Percentiles rank a stretch among this genome's conserved stretches.
phyloP scores from a whole-genome alignment of 768 basidiomycete genomes.

The Leccinum obscurum region DNA sequence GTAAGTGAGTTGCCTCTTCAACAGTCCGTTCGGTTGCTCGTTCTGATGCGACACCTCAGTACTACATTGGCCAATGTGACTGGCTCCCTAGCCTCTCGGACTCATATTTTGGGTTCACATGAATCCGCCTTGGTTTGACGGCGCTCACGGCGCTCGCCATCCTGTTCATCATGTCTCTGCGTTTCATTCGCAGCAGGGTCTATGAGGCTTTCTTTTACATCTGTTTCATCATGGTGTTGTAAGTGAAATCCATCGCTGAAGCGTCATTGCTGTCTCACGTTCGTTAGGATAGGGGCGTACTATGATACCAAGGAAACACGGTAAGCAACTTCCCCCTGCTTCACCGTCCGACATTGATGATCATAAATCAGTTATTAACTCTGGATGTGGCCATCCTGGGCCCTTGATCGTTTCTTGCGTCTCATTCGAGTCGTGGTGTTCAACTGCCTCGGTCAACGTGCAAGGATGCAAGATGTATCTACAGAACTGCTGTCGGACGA shows the following conservation, averaged over 20 bases:
- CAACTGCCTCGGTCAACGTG: constrained; percentile 39
- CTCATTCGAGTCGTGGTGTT: constrained; percentile 42
- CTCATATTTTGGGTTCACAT: constrained; percentile 8
- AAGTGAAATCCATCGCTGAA: constrained; percentile 10
- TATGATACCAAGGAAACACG: constrained; percentile 35
- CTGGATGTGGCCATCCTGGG: constrained; percentile 37
- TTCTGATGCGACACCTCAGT: background rate
- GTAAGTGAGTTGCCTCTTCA: constrained; percentile 6
- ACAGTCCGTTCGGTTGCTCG: background rate
- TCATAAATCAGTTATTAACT: constrained; percentile 10
- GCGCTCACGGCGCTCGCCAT: constrained; percentile 43
- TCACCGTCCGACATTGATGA: background rate
- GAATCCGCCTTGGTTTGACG: constrained; percentile 35
- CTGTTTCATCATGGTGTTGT: constrained; percentile 48
- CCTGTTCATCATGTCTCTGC: constrained; percentile 48
- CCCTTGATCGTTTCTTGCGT: constrained; percentile 52
- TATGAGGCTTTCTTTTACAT: constrained; percentile 56
- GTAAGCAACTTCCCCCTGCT: constrained; percentile 13
- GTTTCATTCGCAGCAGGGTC: constrained; percentile 42
- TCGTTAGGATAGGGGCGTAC: constrained; percentile 37
- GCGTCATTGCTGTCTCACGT: constrained; percentile 5
- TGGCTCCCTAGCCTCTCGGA: background rate
- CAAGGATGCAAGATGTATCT: constrained; percentile 34
- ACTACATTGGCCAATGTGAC: background rate
- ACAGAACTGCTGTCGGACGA: constrained; percentile 46